Evolutionary conservation across 495 filamentous ascomycete species (phyloP).

Genomic region (Hypoxylon intermedium): DNA sequence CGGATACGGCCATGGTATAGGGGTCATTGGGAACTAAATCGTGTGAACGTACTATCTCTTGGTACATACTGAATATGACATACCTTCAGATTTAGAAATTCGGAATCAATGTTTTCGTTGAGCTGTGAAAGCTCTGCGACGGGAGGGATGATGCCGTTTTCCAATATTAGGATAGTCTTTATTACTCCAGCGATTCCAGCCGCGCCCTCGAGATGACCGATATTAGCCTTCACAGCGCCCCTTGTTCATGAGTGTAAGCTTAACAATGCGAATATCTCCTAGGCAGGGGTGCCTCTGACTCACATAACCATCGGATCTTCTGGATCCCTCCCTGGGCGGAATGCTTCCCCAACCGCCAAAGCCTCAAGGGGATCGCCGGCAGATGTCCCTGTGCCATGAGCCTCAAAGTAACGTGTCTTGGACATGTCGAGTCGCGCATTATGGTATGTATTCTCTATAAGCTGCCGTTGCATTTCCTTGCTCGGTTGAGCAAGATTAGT

Average conservation of each 20-base stretch:
- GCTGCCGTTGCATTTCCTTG: slow-evolving; percentile 49
- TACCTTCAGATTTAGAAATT: slow-evolving; percentile 24
- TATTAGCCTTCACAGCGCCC: slow-evolving; percentile 60
- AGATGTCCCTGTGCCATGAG: slow-evolving; percentile 55
- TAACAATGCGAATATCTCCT: neutral
- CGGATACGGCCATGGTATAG: slow-evolving; percentile 22
- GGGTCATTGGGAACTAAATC: neutral
- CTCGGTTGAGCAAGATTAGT: slow-evolving; percentile 57
- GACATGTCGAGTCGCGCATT: slow-evolving; percentile 50
- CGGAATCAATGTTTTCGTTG: slow-evolving; percentile 48
- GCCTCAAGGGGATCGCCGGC: slow-evolving; percentile 62
- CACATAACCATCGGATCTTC: slow-evolving; percentile 47
- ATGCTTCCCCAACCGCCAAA: slow-evolving; percentile 49
- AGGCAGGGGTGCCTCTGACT: slow-evolving; percentile 42
- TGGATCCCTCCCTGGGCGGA: slow-evolving; percentile 23
- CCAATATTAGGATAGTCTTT: slow-evolving; percentile 57
- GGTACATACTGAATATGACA: neutral
- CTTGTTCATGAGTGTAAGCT: too few species aligned
- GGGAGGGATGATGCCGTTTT: slow-evolving; percentile 52
- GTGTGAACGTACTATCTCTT: neutral
- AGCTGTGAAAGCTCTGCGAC: slow-evolving; percentile 51
- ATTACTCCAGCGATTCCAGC: slow-evolving; percentile 58
- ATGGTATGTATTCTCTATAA: slow-evolving; percentile 54
- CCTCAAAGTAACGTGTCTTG: slow-evolving; percentile 54
- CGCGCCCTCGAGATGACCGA: slow-evolving; percentile 59